These are phyloP conservation scores for Fusarium lyarnte DNA, from an alignment of 2,329 filamentous ascomycete species.

Conservation along the genomic window DNA sequence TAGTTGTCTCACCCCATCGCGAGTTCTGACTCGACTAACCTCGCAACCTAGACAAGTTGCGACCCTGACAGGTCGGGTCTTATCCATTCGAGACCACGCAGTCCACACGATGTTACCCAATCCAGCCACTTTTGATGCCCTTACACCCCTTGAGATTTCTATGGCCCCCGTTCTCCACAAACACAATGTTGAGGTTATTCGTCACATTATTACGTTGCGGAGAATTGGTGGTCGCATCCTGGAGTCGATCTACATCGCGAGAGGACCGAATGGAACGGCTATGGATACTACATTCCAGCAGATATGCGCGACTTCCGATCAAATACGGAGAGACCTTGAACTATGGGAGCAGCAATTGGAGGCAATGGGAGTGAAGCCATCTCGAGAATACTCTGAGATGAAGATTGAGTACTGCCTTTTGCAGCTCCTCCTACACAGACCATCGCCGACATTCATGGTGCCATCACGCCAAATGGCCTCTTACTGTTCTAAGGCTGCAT, in stretches of 20 bases:
- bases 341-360: not conserved
- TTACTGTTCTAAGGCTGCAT: not conserved
- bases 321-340: not conserved
- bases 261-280: not conserved
- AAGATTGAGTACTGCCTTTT: conserved; percentile 5
- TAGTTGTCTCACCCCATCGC: not conserved
- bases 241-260: conserved; percentile 2
- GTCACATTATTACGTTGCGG: not conserved
- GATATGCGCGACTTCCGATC: not conserved
- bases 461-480: not conserved
- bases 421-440: not conserved
- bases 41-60: not conserved
- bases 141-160: not conserved
- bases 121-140: not conserved
- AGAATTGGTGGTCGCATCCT: not conserved
- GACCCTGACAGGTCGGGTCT: not conserved
- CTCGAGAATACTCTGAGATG: not conserved
- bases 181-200: not conserved
- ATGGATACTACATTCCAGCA: conserved; percentile 8
- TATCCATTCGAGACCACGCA: not conserved
- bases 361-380: not conserved
- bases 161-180: not conserved
- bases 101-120: not conserved
- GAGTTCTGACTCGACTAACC: not conserved
- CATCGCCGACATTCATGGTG: not conserved